Evolutionary conservation across 1,284 basidiomycete species (phyloP).

Genomic region (Ustilago shanxiensis): DNA sequence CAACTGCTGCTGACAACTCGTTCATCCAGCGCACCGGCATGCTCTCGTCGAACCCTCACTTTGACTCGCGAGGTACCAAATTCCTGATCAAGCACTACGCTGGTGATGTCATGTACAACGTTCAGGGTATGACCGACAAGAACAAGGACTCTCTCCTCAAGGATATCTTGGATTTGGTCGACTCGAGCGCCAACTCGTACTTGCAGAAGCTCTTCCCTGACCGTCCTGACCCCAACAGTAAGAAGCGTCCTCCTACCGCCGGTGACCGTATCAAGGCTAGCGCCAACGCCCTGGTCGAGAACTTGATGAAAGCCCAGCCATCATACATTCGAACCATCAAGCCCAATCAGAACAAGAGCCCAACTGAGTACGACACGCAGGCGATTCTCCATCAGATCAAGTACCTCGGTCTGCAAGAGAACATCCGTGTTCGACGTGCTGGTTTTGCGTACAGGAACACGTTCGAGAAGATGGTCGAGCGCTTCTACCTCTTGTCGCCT

Average conservation of each 20-base stretch:
- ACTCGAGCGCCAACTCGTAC: slow-evolving; percentile 74
- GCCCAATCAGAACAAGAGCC: slow-evolving; percentile 95
- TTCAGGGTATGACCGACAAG: slow-evolving; percentile 99
- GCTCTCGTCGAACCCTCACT: slow-evolving; percentile 74
- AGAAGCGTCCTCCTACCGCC: slow-evolving; percentile 97
- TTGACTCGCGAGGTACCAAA: slow-evolving; percentile 76
- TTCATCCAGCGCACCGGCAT: slow-evolving; percentile 90
- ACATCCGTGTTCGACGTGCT: slow-evolving; percentile 94
- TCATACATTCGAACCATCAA: slow-evolving; percentile 99
- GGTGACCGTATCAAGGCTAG: slow-evolving; percentile 95
- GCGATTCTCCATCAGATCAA: slow-evolving; percentile 98
- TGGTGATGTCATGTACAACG: slow-evolving; percentile 98
- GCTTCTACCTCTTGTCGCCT: slow-evolving; percentile 93
- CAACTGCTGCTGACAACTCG: slow-evolving; percentile 93
- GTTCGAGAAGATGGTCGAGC: slow-evolving; percentile 94
- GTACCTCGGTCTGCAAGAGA: slow-evolving; percentile 98
- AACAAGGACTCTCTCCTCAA: slow-evolving; percentile 98
- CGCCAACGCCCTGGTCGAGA: slow-evolving; percentile 93
- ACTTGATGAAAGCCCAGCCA: slow-evolving; percentile 94
- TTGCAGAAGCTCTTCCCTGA: slow-evolving; percentile 92
- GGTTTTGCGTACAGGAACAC: slow-evolving; percentile 98
- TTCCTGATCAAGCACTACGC: slow-evolving; percentile 81
- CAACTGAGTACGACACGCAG: slow-evolving; percentile 91
- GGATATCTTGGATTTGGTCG: slow-evolving; percentile 91
- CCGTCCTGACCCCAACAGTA: slow-evolving; percentile 92